Evolutionary conservation across 2,329 filamentous ascomycete species (phyloP), one percentile per base, ranked within the genome.

Genomic region (Cladosporium cucumerinum): DNA sequence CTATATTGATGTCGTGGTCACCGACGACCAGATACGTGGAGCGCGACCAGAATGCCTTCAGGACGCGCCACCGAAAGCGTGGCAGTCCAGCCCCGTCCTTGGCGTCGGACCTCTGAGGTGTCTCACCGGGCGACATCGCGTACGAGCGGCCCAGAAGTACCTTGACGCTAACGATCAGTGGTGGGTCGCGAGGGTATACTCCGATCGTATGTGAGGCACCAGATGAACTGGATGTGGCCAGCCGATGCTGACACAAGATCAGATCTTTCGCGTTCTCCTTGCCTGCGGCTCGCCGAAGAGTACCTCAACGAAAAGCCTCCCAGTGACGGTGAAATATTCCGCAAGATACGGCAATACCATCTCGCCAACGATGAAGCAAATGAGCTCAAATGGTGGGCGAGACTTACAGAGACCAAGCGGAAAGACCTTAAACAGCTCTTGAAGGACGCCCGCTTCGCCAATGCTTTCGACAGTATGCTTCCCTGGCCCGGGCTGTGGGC

Each of bases 401-500:
- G 69, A 36, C 64, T 71, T 6, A 65, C 66, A 14, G 43, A 65
- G 25, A 67, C 66, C 5, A 71, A 71, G 58, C 55, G 66, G 23
- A 69, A 68, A 51, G 67, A 70, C 57, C 54, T 71, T 11, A 62
- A 52, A 21, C 66, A 71, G 52, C 63, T 71, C 14, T 57, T 70
- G 36, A 67, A 64, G 25, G 57, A 69, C 28, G 32, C 30, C 3
- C 39, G 46, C 14, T 66, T 61, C 23, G 51, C 60, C 7, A n/a
- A 32, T 12, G 63, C 65, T 26, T 71, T 71, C 49, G 61, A 69
- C 54, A 21, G n/a, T 16, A 51, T 70, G 54, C 61, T 69, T 12
- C 46, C 25, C 2, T 69, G 64, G 55, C 63, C 58, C 23, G 68
- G 69, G n/a, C 61, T 71, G 23, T 71, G 66, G 68, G 36, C 36